Evolutionary conservation across 2,329 filamentous ascomycete genomes (phyloP).

Genomic region (Dactylellina haptotyla): DNA sequence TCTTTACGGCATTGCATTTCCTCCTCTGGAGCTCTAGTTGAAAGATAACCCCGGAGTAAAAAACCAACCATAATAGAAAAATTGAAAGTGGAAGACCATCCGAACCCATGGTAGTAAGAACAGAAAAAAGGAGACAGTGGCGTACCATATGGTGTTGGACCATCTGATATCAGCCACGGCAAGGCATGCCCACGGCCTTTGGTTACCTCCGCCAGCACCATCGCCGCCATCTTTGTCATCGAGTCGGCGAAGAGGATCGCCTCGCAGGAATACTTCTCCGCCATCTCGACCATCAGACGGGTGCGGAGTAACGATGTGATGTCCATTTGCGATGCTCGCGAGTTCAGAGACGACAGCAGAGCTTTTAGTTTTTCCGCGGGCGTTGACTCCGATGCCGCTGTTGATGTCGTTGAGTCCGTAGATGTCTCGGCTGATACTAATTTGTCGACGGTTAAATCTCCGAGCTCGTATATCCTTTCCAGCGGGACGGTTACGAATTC

Average conservation of each 20-base stretch:
- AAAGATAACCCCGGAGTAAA: not conserved
- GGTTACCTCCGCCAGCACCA: conserved; percentile 85
- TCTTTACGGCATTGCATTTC: not conserved
- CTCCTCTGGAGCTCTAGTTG: not conserved
- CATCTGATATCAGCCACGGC: conserved; percentile 84
- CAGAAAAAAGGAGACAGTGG: conserved; percentile 21
- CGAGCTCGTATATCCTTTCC: conserved; percentile 68
- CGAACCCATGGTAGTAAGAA: not conserved
- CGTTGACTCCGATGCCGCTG: not conserved
- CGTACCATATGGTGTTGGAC: conserved; percentile 69
- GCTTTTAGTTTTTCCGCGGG: conserved; percentile 65
- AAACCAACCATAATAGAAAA: not conserved
- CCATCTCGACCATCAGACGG: conserved; percentile 75
- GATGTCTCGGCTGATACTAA: conserved; percentile 11
- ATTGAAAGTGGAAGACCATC: not conserved
- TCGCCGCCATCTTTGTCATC: conserved; percentile 86
- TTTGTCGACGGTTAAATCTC: conserved; percentile 59
- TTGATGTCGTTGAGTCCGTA: conserved; percentile 23
- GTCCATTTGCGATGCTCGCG: conserved; percentile 80
- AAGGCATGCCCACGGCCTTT: conserved; percentile 88
- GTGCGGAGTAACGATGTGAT: conserved; percentile 75
- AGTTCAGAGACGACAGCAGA: conserved; percentile 72
- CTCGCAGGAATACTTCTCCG: conserved; percentile 70
- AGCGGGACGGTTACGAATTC: conserved; percentile 72
- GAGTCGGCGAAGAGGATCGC: conserved; percentile 84